Percentiles rank a stretch among this genome's conserved stretches.
Evolutionary conservation across 306 rosid species (phyloP).

Genomic region (Myrica gale): DNA sequence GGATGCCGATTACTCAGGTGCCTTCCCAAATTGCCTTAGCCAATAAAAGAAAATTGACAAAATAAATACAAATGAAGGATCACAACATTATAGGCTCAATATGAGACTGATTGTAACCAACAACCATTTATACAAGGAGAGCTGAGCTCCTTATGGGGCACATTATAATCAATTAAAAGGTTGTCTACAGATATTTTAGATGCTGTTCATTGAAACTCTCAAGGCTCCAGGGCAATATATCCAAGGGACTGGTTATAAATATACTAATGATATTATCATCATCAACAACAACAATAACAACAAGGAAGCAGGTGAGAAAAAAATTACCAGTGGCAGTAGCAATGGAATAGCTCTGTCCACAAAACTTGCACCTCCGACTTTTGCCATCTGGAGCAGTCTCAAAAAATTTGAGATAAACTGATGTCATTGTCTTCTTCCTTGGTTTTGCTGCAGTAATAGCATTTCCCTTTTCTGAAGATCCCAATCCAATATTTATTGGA

Average conservation of each 20-base stretch:
- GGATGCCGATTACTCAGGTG: constrained; percentile 96
- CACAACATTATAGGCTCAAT: neutral
- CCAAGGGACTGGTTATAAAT: neutral
- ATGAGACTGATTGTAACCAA: constrained; percentile 5
- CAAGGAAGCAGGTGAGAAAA: constrained; percentile 10
- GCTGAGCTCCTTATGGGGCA: constrained; percentile 21
- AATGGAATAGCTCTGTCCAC: constrained; percentile 89
- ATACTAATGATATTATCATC: neutral
- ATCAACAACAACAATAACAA: neutral
- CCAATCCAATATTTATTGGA: constrained; percentile 58
- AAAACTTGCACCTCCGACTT: constrained; percentile 88
- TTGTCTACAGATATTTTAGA: neutral
- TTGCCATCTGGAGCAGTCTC: constrained; percentile 89
- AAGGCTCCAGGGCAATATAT: neutral
- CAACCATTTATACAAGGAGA: neutral
- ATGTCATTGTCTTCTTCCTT: constrained; percentile 94
- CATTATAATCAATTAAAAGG: neutral
- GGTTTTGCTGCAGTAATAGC: constrained; percentile 58
- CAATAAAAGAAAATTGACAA: constrained; percentile 28
- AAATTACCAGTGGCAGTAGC: constrained; percentile 89
- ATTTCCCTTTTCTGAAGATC: constrained; percentile 63
- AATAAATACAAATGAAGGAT: constrained; percentile 3
- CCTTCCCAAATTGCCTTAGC: constrained; percentile 86
- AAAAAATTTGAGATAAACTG: constrained; percentile 86
- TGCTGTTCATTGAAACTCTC: neutral